Evolutionary conservation across 2,329 filamentous ascomycete genomes (phyloP).

Genomic region (Aspergillus phoenicis): DNA sequence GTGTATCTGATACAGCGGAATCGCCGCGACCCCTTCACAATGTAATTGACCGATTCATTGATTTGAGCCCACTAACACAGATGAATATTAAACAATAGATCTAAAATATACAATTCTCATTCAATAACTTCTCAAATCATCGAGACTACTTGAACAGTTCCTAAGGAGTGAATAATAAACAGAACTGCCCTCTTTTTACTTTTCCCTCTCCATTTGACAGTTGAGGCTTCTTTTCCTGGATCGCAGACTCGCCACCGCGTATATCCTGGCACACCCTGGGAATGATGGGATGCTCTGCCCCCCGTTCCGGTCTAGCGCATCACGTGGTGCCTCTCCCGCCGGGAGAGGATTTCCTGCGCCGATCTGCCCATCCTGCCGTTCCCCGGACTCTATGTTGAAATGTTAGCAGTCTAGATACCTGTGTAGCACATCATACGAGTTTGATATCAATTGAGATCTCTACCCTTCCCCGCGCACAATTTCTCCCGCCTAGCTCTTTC

Average conservation of each 20-base stretch:
- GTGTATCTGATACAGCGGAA: slow-evolving; percentile 9
- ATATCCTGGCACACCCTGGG: slow-evolving; percentile 30
- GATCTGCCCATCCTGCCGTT: slow-evolving; percentile 14
- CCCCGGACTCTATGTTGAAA: slow-evolving; percentile 6
- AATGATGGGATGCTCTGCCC: slow-evolving; percentile 14
- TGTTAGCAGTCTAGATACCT: neutral
- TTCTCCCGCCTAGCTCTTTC: too few relatives aligned
- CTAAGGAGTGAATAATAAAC: too few relatives aligned
- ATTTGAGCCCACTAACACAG: neutral
- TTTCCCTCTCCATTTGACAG: neutral
- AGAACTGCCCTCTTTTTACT: too few relatives aligned
- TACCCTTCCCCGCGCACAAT: neutral
- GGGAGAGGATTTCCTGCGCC: slow-evolving; percentile 12
- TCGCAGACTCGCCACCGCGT: slow-evolving; percentile 21
- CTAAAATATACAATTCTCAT: neutral
- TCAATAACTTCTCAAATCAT: neutral
- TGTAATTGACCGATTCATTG: neutral
- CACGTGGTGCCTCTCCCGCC: slow-evolving; percentile 27
- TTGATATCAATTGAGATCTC: neutral
- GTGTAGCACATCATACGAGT: neutral
- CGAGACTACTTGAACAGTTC: too few relatives aligned
- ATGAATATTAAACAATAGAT: neutral
- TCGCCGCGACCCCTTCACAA: neutral
- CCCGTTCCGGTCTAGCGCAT: slow-evolving; percentile 23
- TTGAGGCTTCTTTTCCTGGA: slow-evolving; percentile 6